Percentiles rank a stretch among this genome's conserved stretches.
Conservation (phyloP, 805 yeast species). For the Clavispora fructus region DNA sequence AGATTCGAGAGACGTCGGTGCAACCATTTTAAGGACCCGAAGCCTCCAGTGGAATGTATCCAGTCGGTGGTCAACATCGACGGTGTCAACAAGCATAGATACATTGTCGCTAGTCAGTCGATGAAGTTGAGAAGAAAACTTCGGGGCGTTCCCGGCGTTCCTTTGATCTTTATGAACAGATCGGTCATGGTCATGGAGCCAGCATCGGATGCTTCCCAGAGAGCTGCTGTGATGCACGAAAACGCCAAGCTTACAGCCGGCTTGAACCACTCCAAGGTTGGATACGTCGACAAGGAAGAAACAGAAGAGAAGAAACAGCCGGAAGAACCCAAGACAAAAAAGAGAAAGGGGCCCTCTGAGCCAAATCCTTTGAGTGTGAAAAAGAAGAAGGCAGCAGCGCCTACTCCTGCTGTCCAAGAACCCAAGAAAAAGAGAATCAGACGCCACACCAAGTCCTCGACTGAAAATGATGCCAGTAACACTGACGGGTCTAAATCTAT, state of each 20-base stretch:
- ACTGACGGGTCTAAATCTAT: neutral
- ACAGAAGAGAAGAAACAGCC: slow-evolving; percentile 16
- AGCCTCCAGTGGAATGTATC: slow-evolving; percentile 71
- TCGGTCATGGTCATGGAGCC: slow-evolving; percentile 98
- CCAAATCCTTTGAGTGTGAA: slow-evolving; percentile 91
- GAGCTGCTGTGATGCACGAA: slow-evolving; percentile 46
- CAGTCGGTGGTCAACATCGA: slow-evolving; percentile 61
- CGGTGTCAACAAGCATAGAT: slow-evolving; percentile 84
- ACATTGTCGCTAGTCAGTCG: slow-evolving; percentile 82
- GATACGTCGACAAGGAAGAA: slow-evolving; percentile 25
- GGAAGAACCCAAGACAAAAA: slow-evolving; percentile 28
- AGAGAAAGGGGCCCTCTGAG: slow-evolving; percentile 66
- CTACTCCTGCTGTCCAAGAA: neutral
- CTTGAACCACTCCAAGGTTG: slow-evolving; percentile 61
- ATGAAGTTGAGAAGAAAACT: slow-evolving; percentile 61
- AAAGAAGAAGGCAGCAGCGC: slow-evolving; percentile 47
- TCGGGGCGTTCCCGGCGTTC: slow-evolving; percentile 82
- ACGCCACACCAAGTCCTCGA: slow-evolving; percentile 7
- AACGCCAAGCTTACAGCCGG: slow-evolving; percentile 68
- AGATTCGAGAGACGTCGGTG: slow-evolving; percentile 88
- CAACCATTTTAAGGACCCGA: slow-evolving; percentile 64
- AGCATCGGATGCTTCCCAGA: slow-evolving; percentile 61
- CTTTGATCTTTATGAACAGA: slow-evolving; percentile 79
- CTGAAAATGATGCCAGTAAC: neutral
- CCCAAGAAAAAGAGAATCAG: slow-evolving; percentile 11